Base-by-base conservation (phyloP, 768 basidiomycete species). In the Auricularia sp. region DNA sequence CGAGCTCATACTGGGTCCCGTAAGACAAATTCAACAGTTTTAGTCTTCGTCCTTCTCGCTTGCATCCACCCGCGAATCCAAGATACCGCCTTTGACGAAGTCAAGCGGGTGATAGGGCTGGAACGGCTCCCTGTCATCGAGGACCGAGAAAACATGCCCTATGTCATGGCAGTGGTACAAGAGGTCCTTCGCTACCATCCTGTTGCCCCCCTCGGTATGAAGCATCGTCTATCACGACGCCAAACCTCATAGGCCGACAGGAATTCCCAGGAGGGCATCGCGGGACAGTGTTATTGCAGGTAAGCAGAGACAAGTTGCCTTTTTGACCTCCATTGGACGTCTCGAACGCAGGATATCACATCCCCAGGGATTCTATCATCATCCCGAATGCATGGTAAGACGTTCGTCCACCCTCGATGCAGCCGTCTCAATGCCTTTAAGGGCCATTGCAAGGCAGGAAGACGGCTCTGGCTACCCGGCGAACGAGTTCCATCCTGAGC, bases 151-250 rank as follows among this genome's bases (percentile, higher is more conserved):
- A 62, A 62, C n/a, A 66, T 70, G 11, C 69, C 69, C 3, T 68
- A 70, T 36, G 60, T 68, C 16, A 35, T 36, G 10, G 69, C 69
- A 7, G 29, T 68, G 12, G 36, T 62, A 7, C 64, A 68, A 35
- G 69, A 70, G 47, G 64, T 65, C 8, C 47, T 70, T 16, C 66
- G 69, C 16, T 68, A 68, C 60, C 43, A 23, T 21, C 69, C 69
- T 14, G 54, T 65, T 36, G 64, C 60, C 8, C 69, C 69, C 3
- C 21, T 65, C n/a, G 64, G 67, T 67, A 53, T 5, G 65, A 11
- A 1, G 21, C 8, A 5, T 33, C 10, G 4, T 42, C 12, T 42
- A 10, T 39, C n/a, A 1, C 56, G 29, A 18, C 16, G 23, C 16
- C 33, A 11, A 14, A 35, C 36, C 29, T 56, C 3, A 12, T 33